These are phyloP conservation scores for Quercus cerris DNA, from an alignment of 306 rosid genomes.

Conservation along the genomic window DNA sequence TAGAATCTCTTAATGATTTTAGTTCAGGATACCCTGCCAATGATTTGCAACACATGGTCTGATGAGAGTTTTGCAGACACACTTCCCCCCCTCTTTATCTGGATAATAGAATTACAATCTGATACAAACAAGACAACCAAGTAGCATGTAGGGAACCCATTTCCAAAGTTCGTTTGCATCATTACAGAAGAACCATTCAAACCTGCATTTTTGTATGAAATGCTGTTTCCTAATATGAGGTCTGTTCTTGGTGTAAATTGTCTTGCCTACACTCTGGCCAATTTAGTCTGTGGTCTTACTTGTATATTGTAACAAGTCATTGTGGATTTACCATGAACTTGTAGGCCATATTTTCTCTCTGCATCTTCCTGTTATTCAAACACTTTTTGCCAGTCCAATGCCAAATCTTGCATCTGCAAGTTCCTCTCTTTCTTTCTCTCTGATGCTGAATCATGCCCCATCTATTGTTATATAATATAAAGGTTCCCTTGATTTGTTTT, in stretches of 20 bases:
- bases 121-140: slow-evolving; percentile 3
- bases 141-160: neutral
- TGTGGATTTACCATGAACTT: neutral
- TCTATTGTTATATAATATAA: neutral
- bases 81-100: neutral
- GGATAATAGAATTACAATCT: neutral
- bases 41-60: neutral
- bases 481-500: slow-evolving; percentile 7
- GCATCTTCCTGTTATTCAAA: neutral
- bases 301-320: neutral
- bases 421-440: slow-evolving; percentile 6
- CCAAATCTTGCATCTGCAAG: neutral
- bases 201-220: neutral
- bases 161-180: neutral
- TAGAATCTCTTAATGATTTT: neutral
- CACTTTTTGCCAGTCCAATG: neutral
- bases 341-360: neutral
- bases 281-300: neutral
- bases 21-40: neutral
- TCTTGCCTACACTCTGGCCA: neutral
- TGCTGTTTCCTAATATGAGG: neutral
- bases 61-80: neutral
- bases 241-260: neutral
- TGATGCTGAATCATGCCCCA: neutral
- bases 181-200: neutral